A percentile compares a stretch with the other conserved stretches of the same genome.
phyloP scores from a whole-genome alignment of 2,329 filamentous ascomycete species.

The Ophiostoma sp. region DNA sequence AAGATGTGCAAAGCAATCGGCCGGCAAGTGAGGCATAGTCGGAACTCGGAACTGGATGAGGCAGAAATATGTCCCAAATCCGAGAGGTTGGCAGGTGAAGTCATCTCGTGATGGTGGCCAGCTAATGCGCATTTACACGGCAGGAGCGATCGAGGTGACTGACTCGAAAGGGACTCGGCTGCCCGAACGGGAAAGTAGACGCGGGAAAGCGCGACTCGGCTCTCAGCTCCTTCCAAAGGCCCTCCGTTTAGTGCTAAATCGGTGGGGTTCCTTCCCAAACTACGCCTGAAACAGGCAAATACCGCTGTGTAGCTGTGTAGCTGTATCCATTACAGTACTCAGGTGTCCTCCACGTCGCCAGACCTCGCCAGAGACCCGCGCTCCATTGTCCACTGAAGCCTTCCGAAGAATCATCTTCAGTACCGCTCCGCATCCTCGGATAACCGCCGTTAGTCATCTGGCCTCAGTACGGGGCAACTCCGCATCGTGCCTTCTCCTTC shows the following conservation, averaged over 20 bases:
- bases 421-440: constrained; percentile 19
- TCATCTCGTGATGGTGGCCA: neutral
- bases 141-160: neutral
- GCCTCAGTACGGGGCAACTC: neutral
- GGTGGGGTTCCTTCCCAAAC: neutral
- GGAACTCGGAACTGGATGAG: constrained; percentile 11
- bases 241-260: neutral
- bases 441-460: constrained; percentile 15
- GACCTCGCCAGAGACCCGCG: neutral
- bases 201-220: constrained; percentile 15
- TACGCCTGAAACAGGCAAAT: neutral
- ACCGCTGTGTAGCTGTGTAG: neutral
- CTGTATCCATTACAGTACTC: neutral
- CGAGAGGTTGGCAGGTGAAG: neutral
- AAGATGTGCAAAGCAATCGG: neutral
- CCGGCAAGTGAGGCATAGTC: neutral
- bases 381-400: neutral
- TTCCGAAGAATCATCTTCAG: constrained; percentile 21
- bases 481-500: neutral
- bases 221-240: neutral
- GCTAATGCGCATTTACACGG: neutral
- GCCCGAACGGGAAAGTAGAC: constrained; percentile 19
- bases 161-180: constrained; percentile 16
- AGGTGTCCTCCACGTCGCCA: neutral
- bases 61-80: neutral